Evolutionary conservation across 73 alveolate species (phyloP).

Genomic region (Tetrahymena elliotti): DNA sequence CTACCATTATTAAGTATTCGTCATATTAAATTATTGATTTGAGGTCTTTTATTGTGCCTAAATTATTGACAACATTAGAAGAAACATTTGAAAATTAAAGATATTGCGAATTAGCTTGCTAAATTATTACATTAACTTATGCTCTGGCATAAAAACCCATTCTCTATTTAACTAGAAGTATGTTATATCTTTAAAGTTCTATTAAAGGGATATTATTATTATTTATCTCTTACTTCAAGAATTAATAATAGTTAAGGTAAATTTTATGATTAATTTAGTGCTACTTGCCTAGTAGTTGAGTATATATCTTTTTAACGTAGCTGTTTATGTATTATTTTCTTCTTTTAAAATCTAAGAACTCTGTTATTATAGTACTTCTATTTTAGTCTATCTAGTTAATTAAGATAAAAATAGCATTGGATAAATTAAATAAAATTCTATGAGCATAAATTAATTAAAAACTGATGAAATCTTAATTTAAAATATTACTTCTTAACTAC

Average conservation of each 20-base stretch:
- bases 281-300: not conserved
- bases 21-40: not conserved
- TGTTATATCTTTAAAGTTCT: not conserved
- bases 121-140: not conserved
- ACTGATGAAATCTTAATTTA: not conserved
- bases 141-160: not conserved
- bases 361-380: not conserved
- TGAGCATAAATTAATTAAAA: not conserved
- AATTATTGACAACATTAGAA: not conserved
- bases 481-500: not conserved
- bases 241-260: not conserved
- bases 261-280: not conserved
- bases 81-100: not conserved
- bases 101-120: not conserved
- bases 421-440: not conserved
- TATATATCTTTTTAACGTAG: not conserved
- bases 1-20: not conserved
- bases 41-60: not conserved
- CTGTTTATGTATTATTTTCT: not conserved
- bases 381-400: not conserved
- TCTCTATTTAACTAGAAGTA: not conserved
- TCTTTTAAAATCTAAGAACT: not conserved
- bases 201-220: not conserved
- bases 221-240: not conserved
- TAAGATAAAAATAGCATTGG: not conserved